Evolutionary conservation across 2,329 filamentous ascomycete species (phyloP).

Genomic region (Dactylellina haptotyla): DNA sequence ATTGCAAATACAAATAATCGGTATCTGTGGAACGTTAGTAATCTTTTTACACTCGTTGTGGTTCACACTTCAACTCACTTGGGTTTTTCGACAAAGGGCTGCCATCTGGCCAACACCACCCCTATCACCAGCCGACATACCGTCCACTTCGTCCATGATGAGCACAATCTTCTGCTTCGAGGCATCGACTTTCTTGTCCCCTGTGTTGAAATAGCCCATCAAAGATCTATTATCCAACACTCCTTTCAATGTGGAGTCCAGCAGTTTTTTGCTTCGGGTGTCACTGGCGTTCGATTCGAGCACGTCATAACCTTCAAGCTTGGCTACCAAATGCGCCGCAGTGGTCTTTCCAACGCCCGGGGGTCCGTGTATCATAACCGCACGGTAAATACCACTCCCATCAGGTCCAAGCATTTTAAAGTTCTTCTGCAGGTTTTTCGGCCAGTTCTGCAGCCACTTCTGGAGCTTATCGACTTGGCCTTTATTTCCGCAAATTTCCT

Average conservation of each 20-base stretch:
- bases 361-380: slow-evolving; percentile 94
- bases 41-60: background rate
- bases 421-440: slow-evolving; percentile 77
- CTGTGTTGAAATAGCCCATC: slow-evolving; percentile 86
- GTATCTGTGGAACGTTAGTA: slow-evolving; percentile 69
- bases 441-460: slow-evolving; percentile 84
- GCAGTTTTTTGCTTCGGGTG: slow-evolving; percentile 91
- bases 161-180: slow-evolving; percentile 92
- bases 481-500: slow-evolving; percentile 96
- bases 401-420: slow-evolving; percentile 87
- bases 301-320: slow-evolving; percentile 90
- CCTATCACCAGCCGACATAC: slow-evolving; percentile 96
- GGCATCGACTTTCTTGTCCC: slow-evolving; percentile 80
- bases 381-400: slow-evolving; percentile 81
- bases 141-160: slow-evolving; percentile 99
- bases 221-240: slow-evolving; percentile 94
- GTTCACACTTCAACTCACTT: slow-evolving; percentile 25
- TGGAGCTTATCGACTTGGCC: slow-evolving; percentile 87
- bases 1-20: slow-evolving; percentile 97
- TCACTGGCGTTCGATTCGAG: slow-evolving; percentile 97
- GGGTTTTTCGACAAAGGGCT: slow-evolving; percentile 91
- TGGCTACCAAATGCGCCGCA: slow-evolving; percentile 91
- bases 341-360: slow-evolving; percentile 98
- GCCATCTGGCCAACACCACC: slow-evolving; percentile 94
- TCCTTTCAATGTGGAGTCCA: slow-evolving; percentile 86